Evolutionary conservation across 2,329 filamentous ascomycete genomes (phyloP), one percentile per base, ranked within the genome.

Genomic region (Colletotrichum australisinense): DNA sequence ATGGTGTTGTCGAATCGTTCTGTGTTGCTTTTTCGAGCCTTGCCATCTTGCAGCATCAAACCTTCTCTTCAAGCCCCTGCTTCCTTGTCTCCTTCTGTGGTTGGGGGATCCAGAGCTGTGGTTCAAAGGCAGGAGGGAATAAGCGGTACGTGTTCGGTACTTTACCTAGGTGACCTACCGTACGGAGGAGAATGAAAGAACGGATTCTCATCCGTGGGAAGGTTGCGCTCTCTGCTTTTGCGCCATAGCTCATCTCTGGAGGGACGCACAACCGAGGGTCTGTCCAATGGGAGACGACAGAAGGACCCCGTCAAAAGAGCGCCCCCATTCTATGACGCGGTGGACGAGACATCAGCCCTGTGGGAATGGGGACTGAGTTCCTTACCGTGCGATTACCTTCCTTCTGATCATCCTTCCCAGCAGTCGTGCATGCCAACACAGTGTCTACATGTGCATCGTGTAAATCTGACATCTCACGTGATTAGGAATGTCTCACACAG

Each of bases 291-390:
- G 59, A 65, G 42, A 16, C 12, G 11, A 24, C 24, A 7, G 46
- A 26, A 59, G 53, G 59, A 65, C 59, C 70, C 65, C n/a, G 46
- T 53, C 66, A 59, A 64, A 73, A 59, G 53, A 65, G 63, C 66
- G 42, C 66, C 32, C 66, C 58, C 62, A 46, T 62, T 35, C 71
- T 72, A 67, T 73, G 71, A 73, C 71, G 71, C 71, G 28, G 38
- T 63, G 19, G 62, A 72, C 26, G 46, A 24, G 16, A 26, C 53
- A 4, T 2, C 1, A 19, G 28, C 53, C 59, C 70, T 73, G 70
- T 73, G 66, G 11, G 5, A 64, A 73, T 60, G 9, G 4, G 16
- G 0, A 0, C 2, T 3, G 8, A 12, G 22, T 26, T 28, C 53
- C 49, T 53, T 53, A 69, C 53, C 46, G 53, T 35, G 35, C 7